These are phyloP conservation scores for Rutidosis leptorrhynchoides DNA, from an alignment of 129 eudicot genomes.

Conservation along the genomic window DNA sequence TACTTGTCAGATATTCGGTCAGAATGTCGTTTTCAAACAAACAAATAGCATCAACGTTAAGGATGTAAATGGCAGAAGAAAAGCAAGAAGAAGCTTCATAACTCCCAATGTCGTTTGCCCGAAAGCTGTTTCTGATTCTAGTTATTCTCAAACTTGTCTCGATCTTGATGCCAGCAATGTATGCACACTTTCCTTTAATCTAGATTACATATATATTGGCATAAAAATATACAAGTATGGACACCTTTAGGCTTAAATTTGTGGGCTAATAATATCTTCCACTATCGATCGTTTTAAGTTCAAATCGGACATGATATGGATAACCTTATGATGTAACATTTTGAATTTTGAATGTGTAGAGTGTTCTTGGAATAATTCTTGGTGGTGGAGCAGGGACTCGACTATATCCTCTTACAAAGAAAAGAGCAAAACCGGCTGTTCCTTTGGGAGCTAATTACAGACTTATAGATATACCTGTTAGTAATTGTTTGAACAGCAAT, in stretches of 20 bases:
- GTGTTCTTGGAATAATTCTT: constrained; percentile 66
- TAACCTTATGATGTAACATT: background rate
- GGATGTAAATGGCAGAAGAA: background rate
- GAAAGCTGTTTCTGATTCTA: constrained; percentile 62
- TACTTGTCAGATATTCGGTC: constrained; percentile 34
- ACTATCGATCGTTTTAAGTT: background rate
- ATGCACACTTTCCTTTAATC: background rate
- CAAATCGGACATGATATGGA: background rate
- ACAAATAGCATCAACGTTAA: constrained; percentile 8
- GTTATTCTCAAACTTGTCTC: constrained; percentile 58
- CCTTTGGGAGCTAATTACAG: constrained; percentile 65
- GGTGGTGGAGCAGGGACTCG: constrained; percentile 73
- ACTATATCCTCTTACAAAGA: constrained; percentile 57
- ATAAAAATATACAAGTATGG: background rate
- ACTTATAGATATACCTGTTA: constrained; percentile 59
- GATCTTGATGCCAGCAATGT: constrained; percentile 65
- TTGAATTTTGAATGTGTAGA: constrained; percentile 33
- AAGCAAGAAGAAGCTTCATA: constrained; percentile 1
- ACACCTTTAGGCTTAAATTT: background rate
- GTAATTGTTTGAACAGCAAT: constrained; percentile 63
- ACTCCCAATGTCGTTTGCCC: constrained; percentile 38
- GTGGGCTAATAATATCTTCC: background rate
- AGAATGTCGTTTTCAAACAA: constrained; percentile 17
- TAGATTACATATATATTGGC: background rate
- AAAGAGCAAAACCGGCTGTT: constrained; percentile 64